Percentiles rank a stretch among this genome's conserved stretches.
Conservation (phyloP, 2,329 filamentous ascomycete species). For the Capronia coronata region DNA sequence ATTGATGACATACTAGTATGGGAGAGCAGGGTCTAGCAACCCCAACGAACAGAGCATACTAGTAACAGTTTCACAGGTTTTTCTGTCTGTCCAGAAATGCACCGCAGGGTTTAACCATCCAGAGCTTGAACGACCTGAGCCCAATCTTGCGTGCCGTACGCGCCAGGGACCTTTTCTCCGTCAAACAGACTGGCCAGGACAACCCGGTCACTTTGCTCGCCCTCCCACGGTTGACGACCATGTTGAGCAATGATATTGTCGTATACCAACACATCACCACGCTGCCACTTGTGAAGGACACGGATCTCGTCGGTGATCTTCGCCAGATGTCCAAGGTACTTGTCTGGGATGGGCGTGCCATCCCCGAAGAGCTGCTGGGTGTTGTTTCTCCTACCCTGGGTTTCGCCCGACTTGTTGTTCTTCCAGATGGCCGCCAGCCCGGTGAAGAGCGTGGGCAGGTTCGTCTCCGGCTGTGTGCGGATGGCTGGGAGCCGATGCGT, state of each 20-base stretch:
- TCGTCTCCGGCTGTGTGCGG: slow-evolving; percentile 43
- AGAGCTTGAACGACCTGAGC: slow-evolving; percentile 43
- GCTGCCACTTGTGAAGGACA: slow-evolving; percentile 45
- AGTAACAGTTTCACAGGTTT: no score
- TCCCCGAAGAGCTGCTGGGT: slow-evolving; percentile 42
- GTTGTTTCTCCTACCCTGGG: slow-evolving; percentile 31
- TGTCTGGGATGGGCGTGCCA: slow-evolving; percentile 44
- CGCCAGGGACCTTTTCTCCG: slow-evolving; percentile 39
- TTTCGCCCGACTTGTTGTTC: slow-evolving; percentile 28
- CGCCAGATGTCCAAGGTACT: slow-evolving; percentile 39
- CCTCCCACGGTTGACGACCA: slow-evolving; percentile 45
- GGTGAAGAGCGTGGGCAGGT: slow-evolving; percentile 44
- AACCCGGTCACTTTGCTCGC: slow-evolving; percentile 42
- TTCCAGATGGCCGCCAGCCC: slow-evolving; percentile 44
- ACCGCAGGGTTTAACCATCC: slow-evolving; percentile 27
- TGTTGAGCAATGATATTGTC: slow-evolving; percentile 48
- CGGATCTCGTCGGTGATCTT: slow-evolving; percentile 46
- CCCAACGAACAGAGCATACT: no score
- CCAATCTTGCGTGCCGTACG: slow-evolving; percentile 41
- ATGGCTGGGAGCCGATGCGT: slow-evolving; percentile 44
- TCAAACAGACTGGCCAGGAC: slow-evolving; percentile 46
- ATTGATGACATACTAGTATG: no score
- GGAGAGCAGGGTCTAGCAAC: no score
- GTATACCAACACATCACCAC: slow-evolving; percentile 45
- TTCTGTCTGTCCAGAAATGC: no score